Conservation (phyloP, 2,329 filamentous ascomycete species). For the Trichoderma sp. region DNA sequence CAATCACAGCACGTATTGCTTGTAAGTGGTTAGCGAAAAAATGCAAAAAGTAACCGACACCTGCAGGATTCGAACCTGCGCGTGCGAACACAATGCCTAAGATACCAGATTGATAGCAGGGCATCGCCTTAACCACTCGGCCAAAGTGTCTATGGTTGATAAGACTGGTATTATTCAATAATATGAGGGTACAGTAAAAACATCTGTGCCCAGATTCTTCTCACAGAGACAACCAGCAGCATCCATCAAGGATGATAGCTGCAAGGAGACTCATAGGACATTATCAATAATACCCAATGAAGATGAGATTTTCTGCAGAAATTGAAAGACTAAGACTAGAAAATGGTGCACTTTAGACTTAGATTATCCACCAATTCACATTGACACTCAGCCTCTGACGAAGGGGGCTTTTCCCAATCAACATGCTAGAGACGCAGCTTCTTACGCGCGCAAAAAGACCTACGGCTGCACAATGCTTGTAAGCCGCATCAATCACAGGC, state of each 20-base stretch:
- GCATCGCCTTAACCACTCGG: constrained; percentile 26
- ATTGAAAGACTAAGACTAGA: neutral
- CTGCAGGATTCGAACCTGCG: constrained; percentile 26
- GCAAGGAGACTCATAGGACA: neutral
- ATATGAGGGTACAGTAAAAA: neutral
- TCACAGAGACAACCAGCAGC: neutral
- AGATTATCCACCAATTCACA: neutral
- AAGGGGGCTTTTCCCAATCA: neutral
- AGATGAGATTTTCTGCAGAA: neutral
- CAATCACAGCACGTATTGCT: neutral
- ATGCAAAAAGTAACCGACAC: constrained; percentile 17
- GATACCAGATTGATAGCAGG: constrained; percentile 22
- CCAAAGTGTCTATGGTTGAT: constrained; percentile 24
- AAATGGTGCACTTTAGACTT: too few species aligned
- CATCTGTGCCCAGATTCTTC: neutral
- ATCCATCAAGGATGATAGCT: neutral
- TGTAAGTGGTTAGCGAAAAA: neutral
- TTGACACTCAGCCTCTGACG: constrained; percentile 6
- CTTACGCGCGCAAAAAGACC: neutral
- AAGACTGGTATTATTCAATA: rapidly evolving
- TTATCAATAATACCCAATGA: neutral
- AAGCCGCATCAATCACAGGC: neutral
- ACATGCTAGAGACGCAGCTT: neutral
- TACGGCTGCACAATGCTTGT: neutral
- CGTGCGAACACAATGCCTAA: constrained; percentile 26